A percentile compares a stretch with the other conserved stretches of the same genome.
These are phyloP conservation scores for Backusella circina DNA, from an alignment of 192 early-diverging fungal species.

Conservation along the genomic window DNA sequence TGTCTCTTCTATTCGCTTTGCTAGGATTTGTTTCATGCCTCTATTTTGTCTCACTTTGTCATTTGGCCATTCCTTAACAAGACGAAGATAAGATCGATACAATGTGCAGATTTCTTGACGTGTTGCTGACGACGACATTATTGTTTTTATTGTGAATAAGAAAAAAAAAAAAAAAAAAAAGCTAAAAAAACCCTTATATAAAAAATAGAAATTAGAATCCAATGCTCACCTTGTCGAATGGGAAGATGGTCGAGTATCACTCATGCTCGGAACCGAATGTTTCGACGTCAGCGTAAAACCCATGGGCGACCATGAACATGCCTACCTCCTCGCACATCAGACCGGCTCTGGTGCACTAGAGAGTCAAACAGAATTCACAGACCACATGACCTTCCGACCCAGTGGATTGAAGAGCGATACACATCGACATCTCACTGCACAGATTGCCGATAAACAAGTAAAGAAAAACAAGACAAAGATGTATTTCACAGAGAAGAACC, in stretches of 20 bases:
- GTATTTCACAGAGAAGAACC: conserved; percentile 63
- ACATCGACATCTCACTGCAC: conserved; percentile 62
- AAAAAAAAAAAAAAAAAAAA: neutral
- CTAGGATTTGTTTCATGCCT: conserved; percentile 61
- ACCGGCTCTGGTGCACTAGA: conserved; percentile 56
- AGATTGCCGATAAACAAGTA: conserved; percentile 64
- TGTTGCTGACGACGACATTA: conserved; percentile 2
- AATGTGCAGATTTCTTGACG: conserved; percentile 34
- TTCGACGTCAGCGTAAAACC: conserved; percentile 62
- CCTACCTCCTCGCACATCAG: conserved; percentile 60
- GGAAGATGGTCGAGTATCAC: conserved; percentile 71
- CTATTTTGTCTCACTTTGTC: conserved; percentile 68
- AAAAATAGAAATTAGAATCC: conserved; percentile 60
- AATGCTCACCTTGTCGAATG: conserved; percentile 76
- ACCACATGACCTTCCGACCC: conserved; percentile 65
- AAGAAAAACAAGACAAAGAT: conserved; percentile 63
- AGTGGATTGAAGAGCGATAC: conserved; percentile 50
- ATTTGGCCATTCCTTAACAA: conserved; percentile 59
- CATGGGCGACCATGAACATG: conserved; percentile 47
- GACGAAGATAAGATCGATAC: conserved; percentile 56
- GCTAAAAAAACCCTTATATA: too few relatives aligned
- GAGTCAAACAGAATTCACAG: conserved; percentile 57
- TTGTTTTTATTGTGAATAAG: neutral
- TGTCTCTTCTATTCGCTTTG: conserved; percentile 43
- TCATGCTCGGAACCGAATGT: conserved; percentile 70